Percentiles rank a stretch among this genome's conserved stretches.
phyloP scores from a whole-genome alignment of 192 early-diverging fungal species.

The Gamsiella multidivaricata region DNA sequence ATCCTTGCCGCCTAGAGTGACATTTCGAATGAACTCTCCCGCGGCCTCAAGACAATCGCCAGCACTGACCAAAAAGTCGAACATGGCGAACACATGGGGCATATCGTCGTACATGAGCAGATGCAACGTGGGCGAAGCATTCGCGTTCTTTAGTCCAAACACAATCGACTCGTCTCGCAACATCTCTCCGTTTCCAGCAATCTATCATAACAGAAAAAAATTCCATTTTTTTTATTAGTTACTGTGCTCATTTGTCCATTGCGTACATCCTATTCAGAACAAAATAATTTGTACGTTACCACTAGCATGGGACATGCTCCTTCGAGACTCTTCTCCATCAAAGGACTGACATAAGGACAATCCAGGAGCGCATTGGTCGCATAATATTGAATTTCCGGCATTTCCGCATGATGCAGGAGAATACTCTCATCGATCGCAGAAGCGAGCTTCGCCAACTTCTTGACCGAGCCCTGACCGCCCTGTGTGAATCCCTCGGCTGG shows the following conservation, averaged over 20 bases:
- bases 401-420: conserved; percentile 31
- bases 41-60: conserved; percentile 19
- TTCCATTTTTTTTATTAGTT: conserved; percentile 4
- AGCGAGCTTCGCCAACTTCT: conserved; percentile 17
- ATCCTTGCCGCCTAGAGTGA: neutral
- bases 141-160: conserved; percentile 50
- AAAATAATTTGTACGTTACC: too few species aligned
- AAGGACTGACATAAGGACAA: conserved; percentile 59
- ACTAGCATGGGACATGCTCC: conserved; percentile 57
- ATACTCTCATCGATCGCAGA: conserved; percentile 5
- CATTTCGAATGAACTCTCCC: conserved; percentile 30
- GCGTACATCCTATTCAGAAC: too few species aligned
- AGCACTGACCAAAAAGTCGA: conserved; percentile 28
- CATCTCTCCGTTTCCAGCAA: conserved; percentile 58
- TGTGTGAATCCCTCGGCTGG: conserved; percentile 52
- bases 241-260: neutral
- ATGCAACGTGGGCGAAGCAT: conserved; percentile 23
- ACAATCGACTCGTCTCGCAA: conserved; percentile 62
- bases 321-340: conserved; percentile 50
- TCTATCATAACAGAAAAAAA: conserved; percentile 26
- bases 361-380: conserved; percentile 55
- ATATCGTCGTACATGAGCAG: conserved; percentile 62
- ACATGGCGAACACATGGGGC: conserved; percentile 63
- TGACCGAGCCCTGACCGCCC: conserved; percentile 21
- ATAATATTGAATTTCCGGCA: conserved; percentile 59